Evolutionary conservation across 768 basidiomycete genomes (phyloP), one percentile per base, ranked within the genome.

Genomic region (Mycena leptocephala): DNA sequence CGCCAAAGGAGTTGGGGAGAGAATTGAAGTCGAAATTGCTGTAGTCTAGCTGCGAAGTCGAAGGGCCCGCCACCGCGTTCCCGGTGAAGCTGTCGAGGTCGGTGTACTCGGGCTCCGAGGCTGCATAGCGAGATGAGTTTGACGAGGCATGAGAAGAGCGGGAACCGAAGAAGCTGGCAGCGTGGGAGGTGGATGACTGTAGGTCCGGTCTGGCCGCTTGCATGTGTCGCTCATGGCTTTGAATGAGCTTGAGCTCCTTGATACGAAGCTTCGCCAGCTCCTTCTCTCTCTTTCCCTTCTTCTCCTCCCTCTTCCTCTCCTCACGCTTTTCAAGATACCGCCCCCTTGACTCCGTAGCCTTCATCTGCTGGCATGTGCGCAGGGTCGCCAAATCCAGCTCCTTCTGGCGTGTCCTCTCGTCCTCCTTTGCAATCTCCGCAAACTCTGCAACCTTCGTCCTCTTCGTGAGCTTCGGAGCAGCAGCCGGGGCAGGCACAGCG

Each of bases 161-260:
- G n/a, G n/a, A n/a, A n/a, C n/a, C n/a, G n/a, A n/a, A n/a, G n/a
- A n/a, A n/a, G n/a, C n/a, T n/a, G n/a, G n/a, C n/a, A n/a, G n/a
- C n/a, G n/a, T n/a, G n/a, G n/a, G n/a, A n/a, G n/a, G n/a, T n/a
- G n/a, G n/a, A n/a, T n/a, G n/a, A n/a, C n/a, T n/a, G n/a, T n/a
- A n/a, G n/a, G n/a, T n/a, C n/a, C n/a, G n/a, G n/a, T n/a, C n/a
- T n/a, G n/a, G n/a, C n/a, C n/a, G n/a, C n/a, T 7, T 22, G n/a
- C 71, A 64, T 65, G 1, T 53, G 37, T 1, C 55, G 78, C 66
- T 5, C 80, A 77, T 80, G 86, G 82, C 1, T 70, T 74, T 70
- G 78, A 79, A 24, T 84, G 82, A 14, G 1, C 51, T 41, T 46
- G 16, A 20, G n/a, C 35, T 46, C 62, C 85, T 53, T 85, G 85